phyloP scores from a whole-genome alignment of 148 eudicot genomes.

The Rhododendron molle region DNA sequence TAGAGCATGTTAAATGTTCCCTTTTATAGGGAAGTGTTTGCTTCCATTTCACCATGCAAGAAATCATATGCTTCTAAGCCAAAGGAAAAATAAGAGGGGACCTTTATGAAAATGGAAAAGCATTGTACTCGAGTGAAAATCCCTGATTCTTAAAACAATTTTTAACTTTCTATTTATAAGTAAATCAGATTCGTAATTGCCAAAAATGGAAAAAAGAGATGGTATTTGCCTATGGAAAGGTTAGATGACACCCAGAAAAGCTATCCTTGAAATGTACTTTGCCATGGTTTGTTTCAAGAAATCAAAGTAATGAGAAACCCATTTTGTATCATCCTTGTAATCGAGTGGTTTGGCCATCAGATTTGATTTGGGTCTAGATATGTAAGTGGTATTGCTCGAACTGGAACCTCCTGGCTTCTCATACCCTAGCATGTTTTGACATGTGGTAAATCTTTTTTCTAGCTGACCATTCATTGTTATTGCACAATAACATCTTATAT shows the following conservation, averaged over 20 bases:
- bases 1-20: neutral
- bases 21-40: neutral
- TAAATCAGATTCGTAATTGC: neutral
- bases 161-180: neutral
- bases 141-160: neutral
- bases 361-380: neutral
- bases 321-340: neutral
- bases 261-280: neutral
- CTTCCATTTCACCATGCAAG: neutral
- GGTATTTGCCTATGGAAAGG: neutral
- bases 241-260: neutral
- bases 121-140: neutral
- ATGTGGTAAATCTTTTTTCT: neutral
- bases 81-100: neutral
- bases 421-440: neutral
- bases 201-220: neutral
- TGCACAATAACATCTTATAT: neutral
- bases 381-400: neutral
- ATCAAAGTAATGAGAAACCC: neutral
- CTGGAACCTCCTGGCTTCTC: neutral
- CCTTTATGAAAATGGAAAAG: neutral
- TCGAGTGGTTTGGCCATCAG: neutral
- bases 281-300: neutral
- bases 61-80: no score
- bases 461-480: neutral